These are phyloP conservation scores for Dispira simplex DNA, from an alignment of 192 early-diverging fungal species.

Conservation along the genomic window DNA sequence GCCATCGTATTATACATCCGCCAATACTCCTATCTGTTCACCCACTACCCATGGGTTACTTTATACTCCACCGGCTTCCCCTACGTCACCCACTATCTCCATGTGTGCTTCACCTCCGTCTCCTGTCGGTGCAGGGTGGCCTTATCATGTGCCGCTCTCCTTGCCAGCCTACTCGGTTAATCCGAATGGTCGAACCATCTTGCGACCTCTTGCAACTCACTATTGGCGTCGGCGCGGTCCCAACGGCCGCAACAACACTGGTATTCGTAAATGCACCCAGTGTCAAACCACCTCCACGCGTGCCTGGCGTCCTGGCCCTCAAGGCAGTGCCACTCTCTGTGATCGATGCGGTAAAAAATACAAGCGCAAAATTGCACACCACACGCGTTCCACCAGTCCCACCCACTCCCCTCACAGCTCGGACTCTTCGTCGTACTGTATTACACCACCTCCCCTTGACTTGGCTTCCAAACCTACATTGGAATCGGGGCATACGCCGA, in stretches of 20 bases:
- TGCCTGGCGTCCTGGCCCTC: slow-evolving; percentile 9
- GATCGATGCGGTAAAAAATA: slow-evolving; percentile 12
- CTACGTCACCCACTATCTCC: background rate
- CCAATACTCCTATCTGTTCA: background rate
- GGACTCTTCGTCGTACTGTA: background rate
- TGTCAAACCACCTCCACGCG: slow-evolving; percentile 11
- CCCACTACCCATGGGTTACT: background rate
- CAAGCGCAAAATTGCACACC: slow-evolving; percentile 12
- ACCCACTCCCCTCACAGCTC: too few species aligned
- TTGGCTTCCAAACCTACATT: background rate
- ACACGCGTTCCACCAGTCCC: slow-evolving; percentile 6
- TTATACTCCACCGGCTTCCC: background rate
- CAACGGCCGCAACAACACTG: background rate
- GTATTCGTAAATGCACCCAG: slow-evolving; percentile 11
- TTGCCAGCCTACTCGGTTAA: background rate
- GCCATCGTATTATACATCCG: background rate
- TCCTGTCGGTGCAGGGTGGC: background rate
- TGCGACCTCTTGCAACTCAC: background rate
- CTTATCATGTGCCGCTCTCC: background rate
- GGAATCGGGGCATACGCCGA: background rate
- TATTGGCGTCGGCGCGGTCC: background rate
- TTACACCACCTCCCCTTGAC: background rate
- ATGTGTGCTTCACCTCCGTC: background rate
- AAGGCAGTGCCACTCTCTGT: slow-evolving; percentile 10
- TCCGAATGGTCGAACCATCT: background rate